These are phyloP conservation scores for Thielaviopsis musarum DNA, from an alignment of 2,329 filamentous ascomycete genomes.

Conservation along the genomic window DNA sequence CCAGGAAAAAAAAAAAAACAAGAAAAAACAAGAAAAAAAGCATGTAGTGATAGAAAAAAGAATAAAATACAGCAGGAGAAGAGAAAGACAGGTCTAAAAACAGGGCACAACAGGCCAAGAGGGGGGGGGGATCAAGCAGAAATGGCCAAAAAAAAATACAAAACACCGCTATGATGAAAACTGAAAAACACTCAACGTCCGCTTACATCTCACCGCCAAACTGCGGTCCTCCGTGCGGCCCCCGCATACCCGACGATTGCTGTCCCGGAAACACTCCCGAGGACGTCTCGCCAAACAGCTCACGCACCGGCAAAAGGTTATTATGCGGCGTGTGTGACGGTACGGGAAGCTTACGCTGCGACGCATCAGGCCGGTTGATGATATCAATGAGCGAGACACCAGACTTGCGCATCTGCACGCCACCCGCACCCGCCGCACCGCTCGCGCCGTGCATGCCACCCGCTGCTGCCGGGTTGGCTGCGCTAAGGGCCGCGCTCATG, in stretches of 20 bases:
- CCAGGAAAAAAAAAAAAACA: too few relatives aligned
- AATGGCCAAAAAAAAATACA: too few relatives aligned
- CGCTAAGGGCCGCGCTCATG: conserved; percentile 20
- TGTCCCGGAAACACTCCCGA: too few relatives aligned
- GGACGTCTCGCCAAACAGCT: conserved; percentile 47
- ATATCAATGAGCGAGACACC: conserved; percentile 83
- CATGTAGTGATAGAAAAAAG: background rate
- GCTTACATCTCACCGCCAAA: too few relatives aligned
- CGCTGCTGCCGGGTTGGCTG: conserved; percentile 22
- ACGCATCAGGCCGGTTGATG: conserved; percentile 73
- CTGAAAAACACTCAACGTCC: background rate
- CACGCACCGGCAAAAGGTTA: conserved; percentile 59
- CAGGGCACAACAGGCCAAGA: too few relatives aligned
- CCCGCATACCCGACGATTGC: too few relatives aligned
- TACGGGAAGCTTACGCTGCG: conserved; percentile 78
- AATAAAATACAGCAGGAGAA: background rate
- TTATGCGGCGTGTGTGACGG: conserved; percentile 51
- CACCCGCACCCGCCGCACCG: conserved; percentile 34
- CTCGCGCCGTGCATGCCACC: conserved; percentile 19
- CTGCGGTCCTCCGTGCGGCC: too few relatives aligned
- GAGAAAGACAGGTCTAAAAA: background rate
- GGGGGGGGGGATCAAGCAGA: too few relatives aligned
- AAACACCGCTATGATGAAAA: too few relatives aligned
- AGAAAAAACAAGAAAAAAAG: background rate
- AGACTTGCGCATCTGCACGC: conserved; percentile 27